phyloP scores from a whole-genome alignment of 169 alveolate genomes.

The Neospora caninum region DNA sequence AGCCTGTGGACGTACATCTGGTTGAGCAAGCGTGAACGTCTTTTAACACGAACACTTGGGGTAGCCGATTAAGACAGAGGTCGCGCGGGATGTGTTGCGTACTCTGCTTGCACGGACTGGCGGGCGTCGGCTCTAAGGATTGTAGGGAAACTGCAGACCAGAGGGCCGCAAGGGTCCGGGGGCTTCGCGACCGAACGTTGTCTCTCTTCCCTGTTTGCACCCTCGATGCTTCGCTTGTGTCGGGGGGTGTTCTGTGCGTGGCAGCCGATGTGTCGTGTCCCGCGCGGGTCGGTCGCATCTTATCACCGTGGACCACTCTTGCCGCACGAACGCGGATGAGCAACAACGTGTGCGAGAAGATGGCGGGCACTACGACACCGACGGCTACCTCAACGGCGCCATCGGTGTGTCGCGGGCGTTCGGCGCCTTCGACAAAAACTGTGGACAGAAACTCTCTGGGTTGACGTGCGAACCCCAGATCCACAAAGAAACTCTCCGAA shows the following conservation, averaged over 20 bases:
- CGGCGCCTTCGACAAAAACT: constrained; percentile 69
- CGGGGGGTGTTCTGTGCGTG: not conserved
- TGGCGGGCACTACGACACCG: constrained; percentile 75
- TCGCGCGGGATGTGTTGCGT: no score
- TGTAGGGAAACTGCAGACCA: no score
- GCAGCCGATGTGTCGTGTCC: constrained; percentile 71
- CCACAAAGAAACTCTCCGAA: constrained; percentile 67
- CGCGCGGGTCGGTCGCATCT: constrained; percentile 70
- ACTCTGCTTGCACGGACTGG: no score
- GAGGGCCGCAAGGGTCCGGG: no score
- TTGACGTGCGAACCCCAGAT: constrained; percentile 76
- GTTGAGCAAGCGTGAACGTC: no score
- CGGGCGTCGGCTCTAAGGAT: no score
- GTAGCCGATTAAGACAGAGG: no score
- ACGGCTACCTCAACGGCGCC: constrained; percentile 65
- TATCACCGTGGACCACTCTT: constrained; percentile 71
- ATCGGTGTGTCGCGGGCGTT: constrained; percentile 76
- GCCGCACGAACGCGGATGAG: constrained; percentile 70
- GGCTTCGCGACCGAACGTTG: no score
- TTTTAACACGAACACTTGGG: no score
- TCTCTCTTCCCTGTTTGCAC: not conserved
- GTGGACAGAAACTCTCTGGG: constrained; percentile 76
- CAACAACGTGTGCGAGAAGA: constrained; percentile 66
- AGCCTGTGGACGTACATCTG: no score
- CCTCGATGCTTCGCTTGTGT: not conserved